Percentiles rank a stretch among this genome's conserved stretches.
phyloP scores from a whole-genome alignment of 2,329 filamentous ascomycete genomes.

The Chlorencoelia australis region DNA sequence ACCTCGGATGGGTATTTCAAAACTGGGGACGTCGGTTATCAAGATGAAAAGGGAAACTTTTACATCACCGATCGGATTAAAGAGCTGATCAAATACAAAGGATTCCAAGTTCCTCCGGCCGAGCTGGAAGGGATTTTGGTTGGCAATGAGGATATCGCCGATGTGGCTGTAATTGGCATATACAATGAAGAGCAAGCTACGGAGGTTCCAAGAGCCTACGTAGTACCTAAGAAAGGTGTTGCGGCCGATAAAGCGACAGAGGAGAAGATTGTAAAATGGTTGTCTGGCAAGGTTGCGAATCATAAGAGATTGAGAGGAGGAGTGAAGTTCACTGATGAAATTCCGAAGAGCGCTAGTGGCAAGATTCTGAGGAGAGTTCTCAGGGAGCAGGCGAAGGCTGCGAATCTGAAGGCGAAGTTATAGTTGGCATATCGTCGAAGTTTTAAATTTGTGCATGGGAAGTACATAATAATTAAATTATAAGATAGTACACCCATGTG shows the following conservation, averaged over 20 bases:
- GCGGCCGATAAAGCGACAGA: conserved; percentile 18
- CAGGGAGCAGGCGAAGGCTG: conserved; percentile 30
- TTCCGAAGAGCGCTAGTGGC: conserved; percentile 57
- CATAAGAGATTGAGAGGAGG: conserved; percentile 64
- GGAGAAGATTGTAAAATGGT: conserved; percentile 43
- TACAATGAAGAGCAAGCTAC: conserved; percentile 51
- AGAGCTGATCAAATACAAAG: conserved; percentile 55
- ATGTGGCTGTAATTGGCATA: conserved; percentile 54
- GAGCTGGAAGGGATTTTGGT: conserved; percentile 45
- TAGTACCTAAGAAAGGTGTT: conserved; percentile 36
- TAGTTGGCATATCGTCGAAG: no score
- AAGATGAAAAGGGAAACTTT: conserved; percentile 66
- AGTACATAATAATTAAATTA: no score
- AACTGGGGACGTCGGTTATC: conserved; percentile 75
- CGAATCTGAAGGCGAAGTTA: conserved; percentile 12
- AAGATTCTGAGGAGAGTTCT: conserved; percentile 40
- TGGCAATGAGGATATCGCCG: conserved; percentile 35
- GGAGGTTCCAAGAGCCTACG: conserved; percentile 58
- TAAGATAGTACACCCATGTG: no score
- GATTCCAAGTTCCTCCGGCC: conserved; percentile 60
- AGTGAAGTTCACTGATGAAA: conserved; percentile 50
- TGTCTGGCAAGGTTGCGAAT: conserved; percentile 47
- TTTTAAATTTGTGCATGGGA: no score
- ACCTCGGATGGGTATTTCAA: conserved; percentile 66
- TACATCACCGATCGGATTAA: conserved; percentile 83